These are phyloP conservation scores for Lactifluus hygrophoroides DNA, from an alignment of 768 basidiomycete species.

Conservation along the genomic window DNA sequence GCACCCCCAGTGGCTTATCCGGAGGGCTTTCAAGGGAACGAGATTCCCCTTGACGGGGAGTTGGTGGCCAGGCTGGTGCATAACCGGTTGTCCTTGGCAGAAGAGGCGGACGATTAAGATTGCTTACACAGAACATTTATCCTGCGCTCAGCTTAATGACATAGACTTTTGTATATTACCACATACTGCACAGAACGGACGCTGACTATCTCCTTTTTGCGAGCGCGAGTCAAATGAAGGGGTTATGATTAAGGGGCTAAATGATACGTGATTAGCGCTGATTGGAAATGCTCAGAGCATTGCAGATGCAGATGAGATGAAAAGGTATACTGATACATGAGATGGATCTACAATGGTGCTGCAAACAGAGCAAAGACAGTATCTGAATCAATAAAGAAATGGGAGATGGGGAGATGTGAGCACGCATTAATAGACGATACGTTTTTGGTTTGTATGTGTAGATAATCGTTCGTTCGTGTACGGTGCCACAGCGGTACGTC, in stretches of 20 bases:
- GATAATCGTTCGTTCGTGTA: background rate
- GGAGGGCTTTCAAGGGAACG: slow-evolving; percentile 82
- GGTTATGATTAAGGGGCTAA: background rate
- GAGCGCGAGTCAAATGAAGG: background rate
- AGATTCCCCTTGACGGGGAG: slow-evolving; percentile 73
- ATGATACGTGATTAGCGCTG: background rate
- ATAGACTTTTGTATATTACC: background rate
- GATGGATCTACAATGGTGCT: background rate
- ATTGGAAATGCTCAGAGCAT: background rate
- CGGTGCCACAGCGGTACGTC: slow-evolving; percentile 1
- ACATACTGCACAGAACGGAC: background rate
- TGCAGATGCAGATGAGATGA: background rate
- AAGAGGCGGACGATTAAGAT: slow-evolving; percentile 53
- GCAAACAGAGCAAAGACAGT: background rate
- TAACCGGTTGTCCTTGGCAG: slow-evolving; percentile 46
- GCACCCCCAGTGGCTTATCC: slow-evolving; percentile 65
- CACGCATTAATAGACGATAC: background rate
- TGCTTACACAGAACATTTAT: background rate
- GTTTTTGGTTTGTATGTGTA: background rate
- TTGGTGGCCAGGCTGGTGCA: slow-evolving; percentile 53
- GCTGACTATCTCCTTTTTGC: background rate
- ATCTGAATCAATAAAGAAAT: background rate
- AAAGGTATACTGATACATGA: no score
- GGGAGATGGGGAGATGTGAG: background rate
- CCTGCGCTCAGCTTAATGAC: background rate